Evolutionary conservation across 768 basidiomycete genomes (phyloP).

Genomic region (Boletus tylopilopsis): DNA sequence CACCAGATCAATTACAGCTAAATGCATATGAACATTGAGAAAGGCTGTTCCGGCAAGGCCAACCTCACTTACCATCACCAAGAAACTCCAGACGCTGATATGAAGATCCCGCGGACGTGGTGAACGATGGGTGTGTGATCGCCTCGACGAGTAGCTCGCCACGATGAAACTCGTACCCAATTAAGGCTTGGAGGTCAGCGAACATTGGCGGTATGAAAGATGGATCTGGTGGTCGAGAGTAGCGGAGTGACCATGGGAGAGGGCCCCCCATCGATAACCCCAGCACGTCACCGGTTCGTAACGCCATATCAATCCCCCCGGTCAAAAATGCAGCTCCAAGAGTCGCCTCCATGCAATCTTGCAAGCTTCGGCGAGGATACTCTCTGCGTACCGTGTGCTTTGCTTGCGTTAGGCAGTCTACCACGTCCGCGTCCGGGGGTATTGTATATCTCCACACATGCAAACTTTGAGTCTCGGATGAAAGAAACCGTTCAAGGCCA

Average conservation of each 20-base stretch:
- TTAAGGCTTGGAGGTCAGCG: constrained; percentile 48
- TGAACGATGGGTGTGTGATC: constrained; percentile 82
- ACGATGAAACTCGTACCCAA: constrained; percentile 69
- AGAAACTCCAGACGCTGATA: constrained; percentile 89
- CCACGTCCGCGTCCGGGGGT: constrained; percentile 35
- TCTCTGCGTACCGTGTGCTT: constrained; percentile 37
- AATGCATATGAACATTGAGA: constrained; percentile 7
- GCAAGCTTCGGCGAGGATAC: constrained; percentile 67
- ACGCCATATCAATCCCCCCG: constrained; percentile 68
- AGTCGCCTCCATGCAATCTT: constrained; percentile 86
- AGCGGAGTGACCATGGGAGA: constrained; percentile 64
- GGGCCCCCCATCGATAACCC: constrained; percentile 72
- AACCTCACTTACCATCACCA: constrained; percentile 77
- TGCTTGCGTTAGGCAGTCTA: constrained; percentile 25
- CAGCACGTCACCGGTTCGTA: constrained; percentile 60
- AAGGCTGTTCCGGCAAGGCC: background rate
- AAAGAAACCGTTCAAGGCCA: constrained; percentile 61
- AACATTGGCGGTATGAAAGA: constrained; percentile 47
- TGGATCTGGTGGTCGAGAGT: constrained; percentile 31
- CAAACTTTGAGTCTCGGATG: constrained; percentile 51
- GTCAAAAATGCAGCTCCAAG: constrained; percentile 73
- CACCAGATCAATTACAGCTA: constrained; percentile 70
- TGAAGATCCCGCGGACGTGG: constrained; percentile 48
- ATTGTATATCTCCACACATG: constrained; percentile 57
- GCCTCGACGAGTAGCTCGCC: constrained; percentile 70